Evolutionary conservation across 768 basidiomycete genomes (phyloP).

Genomic region (Naganishia friedmannii): DNA sequence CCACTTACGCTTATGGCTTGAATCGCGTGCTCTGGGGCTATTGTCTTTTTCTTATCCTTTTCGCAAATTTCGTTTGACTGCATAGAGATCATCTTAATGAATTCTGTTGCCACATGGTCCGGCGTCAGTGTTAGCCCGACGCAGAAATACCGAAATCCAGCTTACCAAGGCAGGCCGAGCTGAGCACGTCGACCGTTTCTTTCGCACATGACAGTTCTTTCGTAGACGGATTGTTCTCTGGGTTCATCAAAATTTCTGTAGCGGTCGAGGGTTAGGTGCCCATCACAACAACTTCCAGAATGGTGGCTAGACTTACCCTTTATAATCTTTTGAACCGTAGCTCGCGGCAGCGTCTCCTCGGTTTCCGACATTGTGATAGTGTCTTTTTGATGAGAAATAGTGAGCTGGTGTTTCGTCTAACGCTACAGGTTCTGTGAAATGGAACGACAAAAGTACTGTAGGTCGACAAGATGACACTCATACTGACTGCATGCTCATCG

Average conservation of each 20-base stretch:
- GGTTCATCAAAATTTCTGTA: constrained; percentile 69
- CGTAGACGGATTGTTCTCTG: constrained; percentile 62
- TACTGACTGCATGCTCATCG: not conserved
- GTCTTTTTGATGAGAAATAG: not conserved
- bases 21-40: constrained; percentile 95
- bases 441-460: no score
- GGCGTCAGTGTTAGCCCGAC: not conserved
- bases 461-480: no score
- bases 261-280: constrained; percentile 14
- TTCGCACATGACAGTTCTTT: constrained; percentile 67
- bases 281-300: constrained; percentile 25
- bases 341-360: constrained; percentile 88
- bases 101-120: constrained; percentile 61
- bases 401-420: no score
- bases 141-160: constrained; percentile 1
- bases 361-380: constrained; percentile 74
- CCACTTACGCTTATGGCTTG: constrained; percentile 74
- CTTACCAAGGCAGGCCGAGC: constrained; percentile 97
- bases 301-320: constrained; percentile 59
- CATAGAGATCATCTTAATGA: constrained; percentile 93
- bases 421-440: no score
- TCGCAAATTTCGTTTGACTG: constrained; percentile 98
- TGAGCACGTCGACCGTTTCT: constrained; percentile 93
- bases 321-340: constrained; percentile 96
- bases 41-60: constrained; percentile 96